A percentile compares a stretch with the other conserved stretches of the same genome.
phyloP scores from a whole-genome alignment of 2,329 filamentous ascomycete species.

The Zymoseptoria ardabiliae region DNA sequence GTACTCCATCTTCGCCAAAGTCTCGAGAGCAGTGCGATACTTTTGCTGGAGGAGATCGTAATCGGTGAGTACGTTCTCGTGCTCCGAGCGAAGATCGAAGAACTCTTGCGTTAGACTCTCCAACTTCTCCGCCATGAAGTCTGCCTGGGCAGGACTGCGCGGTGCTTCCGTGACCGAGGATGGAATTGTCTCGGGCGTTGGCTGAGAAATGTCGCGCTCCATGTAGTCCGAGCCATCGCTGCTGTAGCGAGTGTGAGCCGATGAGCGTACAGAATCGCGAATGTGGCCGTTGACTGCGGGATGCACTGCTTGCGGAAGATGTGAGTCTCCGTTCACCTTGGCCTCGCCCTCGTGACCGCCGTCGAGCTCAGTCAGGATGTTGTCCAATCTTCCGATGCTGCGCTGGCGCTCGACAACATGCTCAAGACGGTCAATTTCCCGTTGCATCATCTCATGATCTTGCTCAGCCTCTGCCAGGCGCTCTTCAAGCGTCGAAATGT shows the following conservation, averaged over 20 bases:
- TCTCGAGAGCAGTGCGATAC: slow-evolving; percentile 81
- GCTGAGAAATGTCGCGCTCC: slow-evolving; percentile 9
- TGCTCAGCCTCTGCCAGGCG: slow-evolving; percentile 92
- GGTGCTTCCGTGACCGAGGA: slow-evolving; percentile 32
- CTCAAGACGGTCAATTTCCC: slow-evolving; percentile 87
- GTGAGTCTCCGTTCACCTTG: slow-evolving; percentile 12
- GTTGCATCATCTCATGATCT: slow-evolving; percentile 92
- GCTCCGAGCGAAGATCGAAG: slow-evolving; percentile 80
- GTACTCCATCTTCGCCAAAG: slow-evolving; percentile 78
- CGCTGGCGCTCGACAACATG: slow-evolving; percentile 92
- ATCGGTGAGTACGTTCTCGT: slow-evolving; percentile 74
- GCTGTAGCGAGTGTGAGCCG: slow-evolving; percentile 3
- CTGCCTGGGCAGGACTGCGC: slow-evolving; percentile 70
- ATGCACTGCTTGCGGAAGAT: slow-evolving; percentile 4
- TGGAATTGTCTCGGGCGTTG: slow-evolving; percentile 3
- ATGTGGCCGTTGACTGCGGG: slow-evolving; percentile 17
- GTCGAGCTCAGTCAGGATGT: slow-evolving; percentile 83
- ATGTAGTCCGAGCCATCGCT: slow-evolving; percentile 16
- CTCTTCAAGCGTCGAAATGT: slow-evolving; percentile 94
- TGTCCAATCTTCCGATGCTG: slow-evolving; percentile 90
- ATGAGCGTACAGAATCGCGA: slow-evolving; percentile 17
- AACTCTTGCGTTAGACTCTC: slow-evolving; percentile 88
- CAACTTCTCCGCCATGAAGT: slow-evolving; percentile 85
- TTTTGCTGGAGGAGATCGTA: slow-evolving; percentile 76
- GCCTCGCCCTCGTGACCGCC: slow-evolving; percentile 10